Percentiles rank a stretch among this genome's conserved stretches.
Evolutionary conservation across 1,139 yeast genomes (phyloP).

Genomic region (Yamadazyma blattariae): DNA sequence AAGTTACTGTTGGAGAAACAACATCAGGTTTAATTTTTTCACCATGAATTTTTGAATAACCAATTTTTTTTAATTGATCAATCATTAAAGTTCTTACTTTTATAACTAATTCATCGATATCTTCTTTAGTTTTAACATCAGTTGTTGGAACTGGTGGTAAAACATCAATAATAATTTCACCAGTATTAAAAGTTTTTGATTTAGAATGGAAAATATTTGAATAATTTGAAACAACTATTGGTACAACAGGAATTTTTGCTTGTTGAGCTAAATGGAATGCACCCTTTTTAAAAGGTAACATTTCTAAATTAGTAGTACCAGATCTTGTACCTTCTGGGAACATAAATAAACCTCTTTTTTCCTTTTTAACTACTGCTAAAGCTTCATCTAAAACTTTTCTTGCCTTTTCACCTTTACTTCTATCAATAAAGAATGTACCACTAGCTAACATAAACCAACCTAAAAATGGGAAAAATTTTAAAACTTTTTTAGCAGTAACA

Average conservation of each 20-base stretch:
- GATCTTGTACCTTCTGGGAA: conserved; percentile 98
- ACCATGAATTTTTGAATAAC: conserved; percentile 25
- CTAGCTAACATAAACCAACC: conserved; percentile 95
- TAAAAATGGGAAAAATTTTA: conserved; percentile 83
- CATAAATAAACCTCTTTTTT: conserved; percentile 73
- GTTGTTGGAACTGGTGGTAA: conserved; percentile 64
- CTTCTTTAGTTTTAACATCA: conserved; percentile 53
- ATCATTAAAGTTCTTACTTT: conserved; percentile 35
- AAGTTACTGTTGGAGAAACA: conserved; percentile 9
- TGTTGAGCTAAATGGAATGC: conserved; percentile 97
- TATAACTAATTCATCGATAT: conserved; percentile 50
- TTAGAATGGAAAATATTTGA: conserved; percentile 67
- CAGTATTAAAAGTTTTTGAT: conserved; percentile 53
- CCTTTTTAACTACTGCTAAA: conserved; percentile 52
- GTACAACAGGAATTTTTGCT: conserved; percentile 85
- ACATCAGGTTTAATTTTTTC: conserved; percentile 1
- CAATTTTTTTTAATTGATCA: conserved; percentile 26
- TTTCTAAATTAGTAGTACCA: conserved; percentile 58
- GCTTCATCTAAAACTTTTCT: conserved; percentile 72
- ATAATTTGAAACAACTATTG: conserved; percentile 83
- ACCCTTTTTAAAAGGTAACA: conserved; percentile 92
- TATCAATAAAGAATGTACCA: conserved; percentile 88
- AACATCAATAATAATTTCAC: conserved; percentile 62
- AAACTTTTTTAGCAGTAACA: conserved; percentile 86
- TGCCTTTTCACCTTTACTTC: conserved; percentile 76